Evolutionary conservation across 352 stramenopile species (phyloP).

Genomic region (Aphanomyces cochlioides): DNA sequence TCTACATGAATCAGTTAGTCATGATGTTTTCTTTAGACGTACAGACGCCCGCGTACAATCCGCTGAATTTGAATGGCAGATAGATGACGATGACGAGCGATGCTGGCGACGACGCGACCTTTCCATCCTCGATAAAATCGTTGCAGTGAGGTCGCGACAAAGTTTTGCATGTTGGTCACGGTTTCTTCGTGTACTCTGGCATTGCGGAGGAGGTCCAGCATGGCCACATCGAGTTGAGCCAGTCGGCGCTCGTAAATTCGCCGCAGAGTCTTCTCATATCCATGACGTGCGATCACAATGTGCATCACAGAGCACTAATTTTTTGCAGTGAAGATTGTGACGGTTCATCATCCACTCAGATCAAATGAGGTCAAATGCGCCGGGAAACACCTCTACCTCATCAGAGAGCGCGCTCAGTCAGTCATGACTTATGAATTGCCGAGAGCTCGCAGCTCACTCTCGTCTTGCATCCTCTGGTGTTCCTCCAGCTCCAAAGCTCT

Average conservation of each 20-base stretch:
- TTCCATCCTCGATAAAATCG: conserved; percentile 60
- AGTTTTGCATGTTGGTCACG: conserved; percentile 64
- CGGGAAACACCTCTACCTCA: no score
- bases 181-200: conserved; percentile 59
- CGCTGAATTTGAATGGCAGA: conserved; percentile 57
- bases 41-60: conserved; percentile 51
- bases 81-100: conserved; percentile 39
- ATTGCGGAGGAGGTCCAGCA: conserved; percentile 15
- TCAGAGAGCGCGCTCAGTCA: no score
- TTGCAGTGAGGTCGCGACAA: conserved; percentile 67
- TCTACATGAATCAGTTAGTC: neutral
- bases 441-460: no score
- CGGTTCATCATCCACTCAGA: no score
- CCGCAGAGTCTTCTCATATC: neutral
- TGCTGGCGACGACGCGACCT: conserved; percentile 40
- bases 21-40: neutral
- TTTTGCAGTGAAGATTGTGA: no score
- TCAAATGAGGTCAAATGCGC: no score
- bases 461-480: no score
- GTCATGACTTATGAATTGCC: no score
- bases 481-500: no score
- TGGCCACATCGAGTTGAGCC: neutral
- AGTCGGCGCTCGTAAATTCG: conserved; percentile 25
- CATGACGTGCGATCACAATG: no score
- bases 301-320: no score